phyloP scores from a whole-genome alignment of 768 basidiomycete species.

The Coprinopsis strossmayeri region DNA sequence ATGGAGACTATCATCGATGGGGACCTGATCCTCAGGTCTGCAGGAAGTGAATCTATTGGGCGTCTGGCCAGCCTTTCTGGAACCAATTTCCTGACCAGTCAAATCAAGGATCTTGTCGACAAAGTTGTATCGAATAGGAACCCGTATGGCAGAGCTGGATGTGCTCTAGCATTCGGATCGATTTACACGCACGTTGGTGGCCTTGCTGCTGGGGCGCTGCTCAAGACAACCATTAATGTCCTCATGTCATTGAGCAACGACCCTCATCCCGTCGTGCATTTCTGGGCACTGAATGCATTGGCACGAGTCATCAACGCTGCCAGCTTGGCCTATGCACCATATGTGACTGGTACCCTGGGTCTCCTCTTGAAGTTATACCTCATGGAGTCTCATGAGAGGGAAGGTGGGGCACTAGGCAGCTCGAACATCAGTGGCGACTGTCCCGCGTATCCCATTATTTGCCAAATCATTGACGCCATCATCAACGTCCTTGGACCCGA shows the following conservation, averaged over 20 bases:
- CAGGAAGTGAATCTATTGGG: constrained; percentile 85
- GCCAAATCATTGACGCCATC: constrained; percentile 87
- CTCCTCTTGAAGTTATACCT: constrained; percentile 88
- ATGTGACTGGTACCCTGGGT: constrained; percentile 81
- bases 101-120: constrained; percentile 88
- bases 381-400: constrained; percentile 85
- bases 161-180: constrained; percentile 86
- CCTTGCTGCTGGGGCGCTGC: constrained; percentile 86
- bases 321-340: constrained; percentile 85
- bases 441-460: constrained; percentile 87
- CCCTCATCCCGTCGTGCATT: constrained; percentile 95
- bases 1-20: constrained; percentile 83
- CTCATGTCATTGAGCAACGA: constrained; percentile 93
- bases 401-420: constrained; percentile 78
- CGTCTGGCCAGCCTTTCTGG: constrained; percentile 79
- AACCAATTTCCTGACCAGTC: constrained; percentile 74
- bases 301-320: constrained; percentile 87
- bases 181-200: constrained; percentile 92
- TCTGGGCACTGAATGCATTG: constrained; percentile 83
- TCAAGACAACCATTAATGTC: constrained; percentile 94
- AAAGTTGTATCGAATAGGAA: constrained; percentile 93
- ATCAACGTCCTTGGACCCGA: constrained; percentile 95
- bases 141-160: constrained; percentile 88
- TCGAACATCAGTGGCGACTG: constrained; percentile 87
- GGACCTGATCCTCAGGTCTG: constrained; percentile 67